Evolutionary conservation across 805 yeast genomes (phyloP), one percentile per base, ranked within the genome.

Genomic region (Sungouiella blattae): DNA sequence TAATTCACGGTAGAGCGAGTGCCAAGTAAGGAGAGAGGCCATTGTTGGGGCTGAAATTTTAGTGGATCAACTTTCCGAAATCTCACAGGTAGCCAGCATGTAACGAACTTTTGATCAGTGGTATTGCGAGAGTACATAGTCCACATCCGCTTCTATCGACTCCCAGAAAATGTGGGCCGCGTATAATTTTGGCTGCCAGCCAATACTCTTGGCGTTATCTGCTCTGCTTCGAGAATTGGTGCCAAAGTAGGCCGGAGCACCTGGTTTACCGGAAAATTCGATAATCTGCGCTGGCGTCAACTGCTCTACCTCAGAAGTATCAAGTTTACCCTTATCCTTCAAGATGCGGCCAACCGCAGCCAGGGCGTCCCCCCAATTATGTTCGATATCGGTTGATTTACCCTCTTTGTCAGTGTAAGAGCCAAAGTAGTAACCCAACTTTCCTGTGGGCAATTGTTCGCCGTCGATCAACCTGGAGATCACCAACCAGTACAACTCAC

Each of bases 381-480:
- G 60, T 18, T 49, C 53, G 11, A 49, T 41, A 9, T 31, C 35
- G 11, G 49, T 30, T 6, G 53, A 50, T 8, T 32, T 28, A n/a
- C n/a, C n/a, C n/a, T n/a, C n/a, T 6, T 26, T 29, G 14, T 40
- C 31, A 29, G 36, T 22, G 21, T 43, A 47, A 5, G 61, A 54
- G 2, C 55, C 60, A 46, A 65, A 64, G 37, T 63, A 64, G 39
- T 60, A 63, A 5, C 71, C 71, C 7, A 55, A 30, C 30, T 41
- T 47, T 6, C 64, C 63, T 13, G 50, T 45, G 8, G 57, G 57
- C 28, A 63, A 41, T 6, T 41, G 26, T 26, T 47, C 47, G 11
- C 52, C 52, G 5, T 37, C 30, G 2, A 57, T 13, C 11, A 61
- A 37, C 28, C 47, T 53, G 5, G 44, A 15, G 13, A 63, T 35